Conservation (phyloP, 2,329 filamentous ascomycete genomes). For the Calonectria henricotiae region DNA sequence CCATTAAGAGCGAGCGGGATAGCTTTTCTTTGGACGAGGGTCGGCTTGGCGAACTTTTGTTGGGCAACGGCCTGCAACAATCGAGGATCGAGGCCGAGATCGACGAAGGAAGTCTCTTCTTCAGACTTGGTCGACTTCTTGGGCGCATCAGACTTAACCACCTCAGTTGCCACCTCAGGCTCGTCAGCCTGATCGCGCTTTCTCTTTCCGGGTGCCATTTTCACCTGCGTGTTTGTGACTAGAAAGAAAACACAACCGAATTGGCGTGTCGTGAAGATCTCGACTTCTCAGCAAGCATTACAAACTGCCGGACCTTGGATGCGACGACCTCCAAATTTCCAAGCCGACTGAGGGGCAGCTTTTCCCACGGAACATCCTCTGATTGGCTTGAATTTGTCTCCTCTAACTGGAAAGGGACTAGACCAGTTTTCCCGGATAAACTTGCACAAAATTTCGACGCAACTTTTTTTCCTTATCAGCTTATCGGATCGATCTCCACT, state of each 20-base stretch:
- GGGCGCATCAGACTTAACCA: conserved; percentile 53
- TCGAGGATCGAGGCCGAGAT: conserved; percentile 86
- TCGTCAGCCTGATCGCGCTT: conserved; percentile 74
- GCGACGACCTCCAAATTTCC: conserved; percentile 52
- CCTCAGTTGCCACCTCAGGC: conserved; percentile 56
- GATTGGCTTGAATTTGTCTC: background rate
- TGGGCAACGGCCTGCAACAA: conserved; percentile 89
- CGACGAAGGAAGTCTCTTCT: conserved; percentile 76
- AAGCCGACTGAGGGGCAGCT: conserved; percentile 50
- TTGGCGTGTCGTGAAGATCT: conserved; percentile 38
- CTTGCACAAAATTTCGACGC: conserved; percentile 38
- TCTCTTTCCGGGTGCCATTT: conserved; percentile 63
- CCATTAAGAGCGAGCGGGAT: conserved; percentile 92
- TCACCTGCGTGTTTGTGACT: conserved; percentile 23
- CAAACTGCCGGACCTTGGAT: conserved; percentile 42
- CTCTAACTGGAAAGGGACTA: conserved; percentile 36
- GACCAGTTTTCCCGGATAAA: conserved; percentile 35
- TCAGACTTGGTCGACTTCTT: conserved; percentile 48
- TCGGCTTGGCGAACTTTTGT: conserved; percentile 88
- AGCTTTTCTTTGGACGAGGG: conserved; percentile 88
- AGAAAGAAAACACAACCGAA: conserved; percentile 22
- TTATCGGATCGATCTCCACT: conserved; percentile 45
- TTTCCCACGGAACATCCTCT: conserved; percentile 34
- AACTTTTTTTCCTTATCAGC: conserved; percentile 50
- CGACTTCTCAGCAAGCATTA: conserved; percentile 46